Conservation (phyloP, 169 alveolate species). For the Plasmodium vivax region DNA sequence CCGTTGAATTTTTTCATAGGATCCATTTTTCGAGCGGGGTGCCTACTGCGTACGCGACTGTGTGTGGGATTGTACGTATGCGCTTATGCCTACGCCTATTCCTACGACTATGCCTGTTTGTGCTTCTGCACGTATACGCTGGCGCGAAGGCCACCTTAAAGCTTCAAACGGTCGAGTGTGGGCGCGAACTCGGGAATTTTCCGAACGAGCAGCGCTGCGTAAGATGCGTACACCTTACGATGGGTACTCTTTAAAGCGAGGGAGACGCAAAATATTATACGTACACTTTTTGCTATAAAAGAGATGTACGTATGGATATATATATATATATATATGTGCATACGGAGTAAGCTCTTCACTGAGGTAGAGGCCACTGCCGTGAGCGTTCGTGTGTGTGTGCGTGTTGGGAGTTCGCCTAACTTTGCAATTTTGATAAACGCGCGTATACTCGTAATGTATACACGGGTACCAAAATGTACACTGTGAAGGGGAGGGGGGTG, state of each 20-base stretch:
- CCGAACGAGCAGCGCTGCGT: background rate
- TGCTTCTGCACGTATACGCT: background rate
- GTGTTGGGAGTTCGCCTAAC: background rate
- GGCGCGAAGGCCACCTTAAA: background rate
- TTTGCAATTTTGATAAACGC: background rate
- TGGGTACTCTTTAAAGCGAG: background rate
- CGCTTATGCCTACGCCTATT: background rate
- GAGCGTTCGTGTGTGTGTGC: background rate
- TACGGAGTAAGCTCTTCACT: background rate
- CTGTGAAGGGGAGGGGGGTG: background rate
- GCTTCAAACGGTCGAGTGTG: background rate
- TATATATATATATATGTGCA: background rate
- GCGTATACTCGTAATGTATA: background rate
- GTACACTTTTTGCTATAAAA: background rate
- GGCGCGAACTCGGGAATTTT: background rate
- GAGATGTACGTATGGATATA: background rate
- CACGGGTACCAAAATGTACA: background rate
- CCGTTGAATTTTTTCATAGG: conserved; percentile 73
- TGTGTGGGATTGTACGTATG: background rate
- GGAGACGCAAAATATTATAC: background rate
- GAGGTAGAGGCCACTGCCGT: background rate
- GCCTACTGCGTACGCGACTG: background rate
- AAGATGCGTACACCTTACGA: background rate
- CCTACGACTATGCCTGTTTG: background rate
- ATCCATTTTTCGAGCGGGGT: conserved; percentile 27